Base-by-base conservation (phyloP, 805 yeast species). In the Cyberlindnera japonica region DNA sequence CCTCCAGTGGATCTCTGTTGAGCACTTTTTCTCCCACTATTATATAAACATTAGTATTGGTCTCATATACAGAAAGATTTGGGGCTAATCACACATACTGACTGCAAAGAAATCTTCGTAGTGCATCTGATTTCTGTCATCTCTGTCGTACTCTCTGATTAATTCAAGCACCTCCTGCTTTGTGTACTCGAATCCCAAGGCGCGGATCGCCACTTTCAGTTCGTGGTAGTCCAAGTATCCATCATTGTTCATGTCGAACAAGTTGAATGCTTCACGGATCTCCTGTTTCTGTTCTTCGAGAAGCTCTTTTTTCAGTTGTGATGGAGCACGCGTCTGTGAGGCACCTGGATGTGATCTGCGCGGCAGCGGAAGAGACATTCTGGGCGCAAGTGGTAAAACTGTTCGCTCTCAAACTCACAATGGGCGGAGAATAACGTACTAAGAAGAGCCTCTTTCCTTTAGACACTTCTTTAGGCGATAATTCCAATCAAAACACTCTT, bases 211-310 rank as follows among this genome's bases (percentile, higher is more conserved):
- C 15, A 89, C 60, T 31, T 88, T 90, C 49, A 88, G 69, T 54
- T 91, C 98, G 56, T 93, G 98, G 61, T 85, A 91, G 55, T 93
- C 97, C 37, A 93, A 71, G 49, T 72, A 75, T 4, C 96, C 95
- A 60, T 93, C 98, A 44, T 78, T 79, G 63, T 93, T 88, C 84
- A 87, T 81, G 57, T 93, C 99, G 62, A 93, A 93, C 23, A 91
- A 69, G 36, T 82, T 75, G 58, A 91, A 91, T 56, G 97, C 97
- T 58, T 90, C 97, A 45, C 88, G 72, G 50, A 90, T 87, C 58
- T 91, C 96, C 55, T 85, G 93, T 50, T 83, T 83, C 59, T 89
- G 95, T 54, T 89, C 96, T 41, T 85, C 87, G 44, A 86, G 67
- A 30, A 89, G 69, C 53, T 87, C 95, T 32, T 68, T 69, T 51